Conservation (phyloP, 1,284 basidiomycete genomes). For the Ustilago bromivora region DNA sequence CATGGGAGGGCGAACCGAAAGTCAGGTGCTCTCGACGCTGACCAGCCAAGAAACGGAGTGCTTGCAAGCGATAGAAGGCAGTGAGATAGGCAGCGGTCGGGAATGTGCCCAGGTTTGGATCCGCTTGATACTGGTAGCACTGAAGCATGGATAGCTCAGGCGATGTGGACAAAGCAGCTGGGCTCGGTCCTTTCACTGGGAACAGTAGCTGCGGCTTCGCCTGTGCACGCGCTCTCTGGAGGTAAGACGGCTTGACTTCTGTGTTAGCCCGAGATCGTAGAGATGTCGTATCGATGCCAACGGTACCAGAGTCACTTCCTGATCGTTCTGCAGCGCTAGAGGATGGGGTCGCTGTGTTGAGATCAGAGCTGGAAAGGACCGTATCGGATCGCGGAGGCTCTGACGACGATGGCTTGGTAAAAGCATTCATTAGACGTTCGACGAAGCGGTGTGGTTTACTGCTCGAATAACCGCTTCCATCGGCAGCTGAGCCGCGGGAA, state of each 20-base stretch:
- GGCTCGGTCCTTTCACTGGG: constrained; percentile 14
- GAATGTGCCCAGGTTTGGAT: constrained; percentile 3
- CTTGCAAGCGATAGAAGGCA: constrained; percentile 44
- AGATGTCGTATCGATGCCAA: neutral
- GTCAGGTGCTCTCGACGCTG: constrained; percentile 36
- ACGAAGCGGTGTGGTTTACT: constrained; percentile 39
- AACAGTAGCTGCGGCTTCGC: constrained; percentile 27
- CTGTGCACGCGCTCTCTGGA: constrained; percentile 14
- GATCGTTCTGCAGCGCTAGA: neutral
- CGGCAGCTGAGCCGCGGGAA: neutral
- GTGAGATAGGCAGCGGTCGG: constrained; percentile 31
- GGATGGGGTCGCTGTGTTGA: neutral
- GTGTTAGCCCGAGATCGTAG: constrained; percentile 14
- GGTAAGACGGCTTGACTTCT: constrained; percentile 14
- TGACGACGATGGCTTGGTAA: constrained; percentile 22
- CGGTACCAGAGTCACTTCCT: neutral
- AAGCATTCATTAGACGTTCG: constrained; percentile 43
- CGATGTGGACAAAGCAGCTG: constrained; percentile 46
- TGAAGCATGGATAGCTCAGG: constrained; percentile 52
- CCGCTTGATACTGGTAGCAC: constrained; percentile 35
- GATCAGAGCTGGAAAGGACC: neutral
- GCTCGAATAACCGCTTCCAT: constrained; percentile 8
- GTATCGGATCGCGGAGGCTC: constrained; percentile 20
- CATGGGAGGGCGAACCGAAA: constrained; percentile 45
- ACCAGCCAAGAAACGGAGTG: constrained; percentile 43